A percentile compares a stretch with the other conserved stretches of the same genome.
Evolutionary conservation across 495 filamentous ascomycete genomes (phyloP).

Genomic region (Neurospora hispaniola): DNA sequence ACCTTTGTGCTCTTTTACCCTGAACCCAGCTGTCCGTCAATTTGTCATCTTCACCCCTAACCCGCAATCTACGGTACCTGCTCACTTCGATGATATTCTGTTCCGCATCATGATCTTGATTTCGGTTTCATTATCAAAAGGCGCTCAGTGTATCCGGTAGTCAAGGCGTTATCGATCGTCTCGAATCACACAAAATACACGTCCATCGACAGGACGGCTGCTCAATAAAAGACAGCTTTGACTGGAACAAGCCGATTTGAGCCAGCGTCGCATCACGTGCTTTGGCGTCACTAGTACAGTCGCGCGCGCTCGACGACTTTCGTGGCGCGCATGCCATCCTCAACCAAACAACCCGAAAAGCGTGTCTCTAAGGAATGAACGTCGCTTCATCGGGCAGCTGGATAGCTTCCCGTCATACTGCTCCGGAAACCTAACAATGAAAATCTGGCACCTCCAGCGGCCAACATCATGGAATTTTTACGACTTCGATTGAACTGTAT

Average conservation of each 20-base stretch:
- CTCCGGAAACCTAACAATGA: neutral
- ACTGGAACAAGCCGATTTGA: neutral
- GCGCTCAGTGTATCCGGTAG: neutral
- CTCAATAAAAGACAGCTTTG: neutral
- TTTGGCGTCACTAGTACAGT: neutral
- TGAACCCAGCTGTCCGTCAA: neutral
- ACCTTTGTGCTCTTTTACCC: neutral
- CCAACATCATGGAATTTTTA: conserved; percentile 50
- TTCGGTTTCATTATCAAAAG: neutral
- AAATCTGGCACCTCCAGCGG: neutral
- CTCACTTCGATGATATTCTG: neutral
- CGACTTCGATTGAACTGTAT: conserved; percentile 88
- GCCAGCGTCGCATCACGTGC: neutral
- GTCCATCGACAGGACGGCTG: neutral
- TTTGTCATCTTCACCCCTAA: neutral
- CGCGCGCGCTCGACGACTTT: neutral
- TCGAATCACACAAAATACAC: neutral
- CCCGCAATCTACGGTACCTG: neutral
- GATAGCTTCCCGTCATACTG: neutral
- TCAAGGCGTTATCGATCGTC: neutral
- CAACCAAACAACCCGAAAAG: neutral
- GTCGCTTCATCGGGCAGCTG: neutral
- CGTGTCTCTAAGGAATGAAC: neutral
- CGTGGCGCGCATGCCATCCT: neutral
- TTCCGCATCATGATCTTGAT: neutral